A percentile compares a stretch with the other conserved stretches of the same genome.
Conservation (phyloP, 116 monocot genomes). For the Phalaenopsis hybrid region DNA sequence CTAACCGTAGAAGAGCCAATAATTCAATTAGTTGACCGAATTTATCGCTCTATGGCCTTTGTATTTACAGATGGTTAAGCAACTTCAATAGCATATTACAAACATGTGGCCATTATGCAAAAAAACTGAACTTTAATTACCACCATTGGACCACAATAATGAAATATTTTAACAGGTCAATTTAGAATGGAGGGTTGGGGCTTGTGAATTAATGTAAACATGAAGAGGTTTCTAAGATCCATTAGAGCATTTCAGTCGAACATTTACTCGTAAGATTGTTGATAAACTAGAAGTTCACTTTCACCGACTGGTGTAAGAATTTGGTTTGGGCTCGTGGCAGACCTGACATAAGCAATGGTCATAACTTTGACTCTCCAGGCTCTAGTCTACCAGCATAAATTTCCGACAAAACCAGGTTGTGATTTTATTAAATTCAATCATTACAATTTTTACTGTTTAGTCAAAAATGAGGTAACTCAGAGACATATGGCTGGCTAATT, state of each 20-base stretch:
- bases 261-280: not conserved
- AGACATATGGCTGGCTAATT: too few relatives aligned
- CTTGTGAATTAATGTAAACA: too few relatives aligned
- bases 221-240: too few relatives aligned
- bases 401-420: too few relatives aligned
- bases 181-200: not conserved
- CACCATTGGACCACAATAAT: not conserved
- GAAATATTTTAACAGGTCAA: not conserved
- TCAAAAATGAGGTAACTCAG: too few relatives aligned
- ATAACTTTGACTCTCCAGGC: too few relatives aligned
- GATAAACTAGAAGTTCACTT: not conserved
- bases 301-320: not conserved
- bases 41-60: not conserved
- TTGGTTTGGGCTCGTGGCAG: too few relatives aligned
- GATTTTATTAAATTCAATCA: too few relatives aligned
- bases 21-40: not conserved
- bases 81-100: not conserved
- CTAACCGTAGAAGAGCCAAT: not conserved
- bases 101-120: not conserved
- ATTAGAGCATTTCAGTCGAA: too few relatives aligned
- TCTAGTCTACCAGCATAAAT: too few relatives aligned
- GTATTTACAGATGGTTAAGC: not conserved
- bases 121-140: not conserved
- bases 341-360: too few relatives aligned
- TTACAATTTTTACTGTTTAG: too few relatives aligned